Conservation (phyloP, 495 filamentous ascomycete genomes). For the Lophium mytilinum region DNA sequence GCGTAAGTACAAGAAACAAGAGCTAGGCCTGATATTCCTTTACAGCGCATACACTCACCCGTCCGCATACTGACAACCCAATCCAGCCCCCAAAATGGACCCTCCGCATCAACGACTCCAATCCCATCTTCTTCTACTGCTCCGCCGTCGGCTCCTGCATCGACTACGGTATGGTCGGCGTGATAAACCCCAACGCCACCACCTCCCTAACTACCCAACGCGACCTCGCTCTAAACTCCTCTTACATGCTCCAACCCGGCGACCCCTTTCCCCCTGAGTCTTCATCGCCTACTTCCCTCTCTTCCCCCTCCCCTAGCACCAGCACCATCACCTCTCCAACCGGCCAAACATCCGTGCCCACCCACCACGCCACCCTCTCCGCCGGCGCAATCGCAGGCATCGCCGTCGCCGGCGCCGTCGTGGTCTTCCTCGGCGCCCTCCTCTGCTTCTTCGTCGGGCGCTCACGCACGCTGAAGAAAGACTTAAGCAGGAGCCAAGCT, state of each 20-base stretch:
- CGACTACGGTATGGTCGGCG: conserved; percentile 39
- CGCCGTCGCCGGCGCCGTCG: conserved; percentile 34
- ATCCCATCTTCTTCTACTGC: conserved; percentile 57
- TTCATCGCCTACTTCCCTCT: background rate
- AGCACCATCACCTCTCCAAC: conserved; percentile 8
- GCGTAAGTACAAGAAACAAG: background rate
- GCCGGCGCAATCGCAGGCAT: conserved; percentile 42
- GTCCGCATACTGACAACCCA: background rate
- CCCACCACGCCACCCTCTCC: conserved; percentile 22
- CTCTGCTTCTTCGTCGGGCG: conserved; percentile 37
- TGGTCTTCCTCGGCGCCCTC: conserved; percentile 32
- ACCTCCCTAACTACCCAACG: conserved; percentile 27
- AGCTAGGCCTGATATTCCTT: too few species aligned
- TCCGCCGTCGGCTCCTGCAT: conserved; percentile 38
- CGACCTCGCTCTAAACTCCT: conserved; percentile 21
- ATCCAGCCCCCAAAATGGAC: conserved; percentile 32
- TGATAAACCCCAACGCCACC: conserved; percentile 38
- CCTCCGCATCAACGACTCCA: conserved; percentile 47
- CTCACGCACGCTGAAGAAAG: conserved; percentile 16
- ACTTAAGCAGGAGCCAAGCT: conserved; percentile 5
- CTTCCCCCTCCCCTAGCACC: conserved; percentile 16
- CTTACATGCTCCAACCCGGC: conserved; percentile 38
- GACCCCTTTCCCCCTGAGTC: conserved; percentile 32
- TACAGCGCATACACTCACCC: too few species aligned
- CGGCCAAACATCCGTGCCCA: background rate